Evolutionary conservation across 106 monocot species (phyloP).

Genomic region (Acorus gramineus): DNA sequence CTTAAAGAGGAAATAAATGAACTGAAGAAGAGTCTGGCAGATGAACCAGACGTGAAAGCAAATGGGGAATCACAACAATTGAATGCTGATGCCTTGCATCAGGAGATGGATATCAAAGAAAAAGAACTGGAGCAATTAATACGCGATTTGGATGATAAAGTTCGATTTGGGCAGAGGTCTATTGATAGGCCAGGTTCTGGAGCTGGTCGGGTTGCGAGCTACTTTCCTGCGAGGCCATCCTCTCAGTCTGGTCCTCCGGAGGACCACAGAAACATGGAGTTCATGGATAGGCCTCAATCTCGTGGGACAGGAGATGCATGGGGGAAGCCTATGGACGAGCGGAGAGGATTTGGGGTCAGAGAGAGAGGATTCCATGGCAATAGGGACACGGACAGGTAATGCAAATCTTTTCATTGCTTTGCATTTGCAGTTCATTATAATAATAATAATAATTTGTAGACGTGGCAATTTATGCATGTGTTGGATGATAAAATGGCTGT

Average conservation of each 20-base stretch:
- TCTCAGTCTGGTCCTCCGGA: slow-evolving; percentile 50
- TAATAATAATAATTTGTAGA: neutral
- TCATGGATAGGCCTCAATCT: slow-evolving; percentile 65
- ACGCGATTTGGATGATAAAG: slow-evolving; percentile 65
- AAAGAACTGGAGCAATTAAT: slow-evolving; percentile 55
- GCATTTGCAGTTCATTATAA: neutral
- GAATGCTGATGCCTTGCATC: slow-evolving; percentile 28
- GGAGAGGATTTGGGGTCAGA: slow-evolving; percentile 44
- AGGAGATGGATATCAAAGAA: slow-evolving; percentile 39
- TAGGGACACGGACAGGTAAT: slow-evolving; percentile 59
- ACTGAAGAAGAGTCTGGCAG: slow-evolving; percentile 36
- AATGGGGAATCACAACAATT: slow-evolving; percentile 3
- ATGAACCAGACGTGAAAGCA: slow-evolving; percentile 16
- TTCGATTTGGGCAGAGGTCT: slow-evolving; percentile 59
- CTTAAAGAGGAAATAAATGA: slow-evolving; percentile 67
- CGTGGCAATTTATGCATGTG: no score
- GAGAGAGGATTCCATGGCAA: slow-evolving; percentile 38
- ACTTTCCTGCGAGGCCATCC: slow-evolving; percentile 32
- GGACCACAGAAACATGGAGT: slow-evolving; percentile 37
- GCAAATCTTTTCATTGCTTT: neutral
- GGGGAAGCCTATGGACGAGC: slow-evolving; percentile 36
- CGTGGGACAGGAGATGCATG: slow-evolving; percentile 51
- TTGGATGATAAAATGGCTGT: no score
- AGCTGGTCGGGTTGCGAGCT: slow-evolving; percentile 24
- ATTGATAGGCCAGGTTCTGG: slow-evolving; percentile 54